A percentile compares a stretch with the other conserved stretches of the same genome.
Conservation (phyloP, 805 yeast species). For the Teunomyces gatunensis region DNA sequence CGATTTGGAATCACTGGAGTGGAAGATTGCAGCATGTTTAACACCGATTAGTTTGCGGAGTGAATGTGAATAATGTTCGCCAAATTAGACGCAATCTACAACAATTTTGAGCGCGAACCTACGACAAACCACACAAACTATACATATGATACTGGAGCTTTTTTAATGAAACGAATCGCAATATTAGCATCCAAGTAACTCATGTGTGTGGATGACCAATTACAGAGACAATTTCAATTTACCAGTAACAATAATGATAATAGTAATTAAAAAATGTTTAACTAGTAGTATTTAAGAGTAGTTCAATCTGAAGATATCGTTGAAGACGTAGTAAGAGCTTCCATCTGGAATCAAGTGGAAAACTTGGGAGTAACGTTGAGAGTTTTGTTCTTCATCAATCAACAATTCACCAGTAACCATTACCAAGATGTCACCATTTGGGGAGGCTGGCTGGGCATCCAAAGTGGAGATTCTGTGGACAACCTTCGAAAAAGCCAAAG, state of each 20-base stretch:
- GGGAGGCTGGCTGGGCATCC: conserved; percentile 97
- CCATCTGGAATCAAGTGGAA: conserved; percentile 96
- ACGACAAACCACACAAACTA: neutral
- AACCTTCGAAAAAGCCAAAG: conserved; percentile 90
- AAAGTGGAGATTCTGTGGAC: conserved; percentile 90
- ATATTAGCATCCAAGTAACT: too few species aligned
- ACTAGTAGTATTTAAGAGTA: conserved; percentile 49
- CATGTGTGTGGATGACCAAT: too few species aligned
- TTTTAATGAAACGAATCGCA: neutral
- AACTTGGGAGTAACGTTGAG: conserved; percentile 96
- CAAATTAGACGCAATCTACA: neutral
- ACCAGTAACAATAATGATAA: too few species aligned
- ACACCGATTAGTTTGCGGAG: neutral
- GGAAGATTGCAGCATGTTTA: neutral
- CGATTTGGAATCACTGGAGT: neutral
- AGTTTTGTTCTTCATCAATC: conserved; percentile 89
- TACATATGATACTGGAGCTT: neutral
- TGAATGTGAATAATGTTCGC: neutral
- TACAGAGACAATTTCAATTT: too few species aligned
- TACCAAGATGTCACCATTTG: conserved; percentile 87
- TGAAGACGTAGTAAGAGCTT: conserved; percentile 87
- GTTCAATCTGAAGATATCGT: conserved; percentile 95
- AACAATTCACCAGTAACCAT: conserved; percentile 96
- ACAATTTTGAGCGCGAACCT: neutral
- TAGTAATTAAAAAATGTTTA: neutral